phyloP scores from a whole-genome alignment of 2,329 filamentous ascomycete species.

The Pseudogymnoascus sp. region DNA sequence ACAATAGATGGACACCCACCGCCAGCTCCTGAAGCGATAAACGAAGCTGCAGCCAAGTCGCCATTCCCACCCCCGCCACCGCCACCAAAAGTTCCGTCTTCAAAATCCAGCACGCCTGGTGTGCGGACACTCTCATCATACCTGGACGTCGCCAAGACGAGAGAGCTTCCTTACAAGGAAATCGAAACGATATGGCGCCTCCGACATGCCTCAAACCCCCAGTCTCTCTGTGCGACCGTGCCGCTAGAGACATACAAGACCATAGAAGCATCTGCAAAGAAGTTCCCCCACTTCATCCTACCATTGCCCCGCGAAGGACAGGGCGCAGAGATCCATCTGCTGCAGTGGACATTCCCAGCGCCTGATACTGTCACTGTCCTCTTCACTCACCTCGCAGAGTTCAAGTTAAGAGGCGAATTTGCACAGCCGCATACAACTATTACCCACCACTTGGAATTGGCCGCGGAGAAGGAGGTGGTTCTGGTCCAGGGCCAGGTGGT shows the following conservation, averaged over 20 bases:
- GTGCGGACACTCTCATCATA: slow-evolving; percentile 58
- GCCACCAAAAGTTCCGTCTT: slow-evolving; percentile 30
- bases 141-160: slow-evolving; percentile 74
- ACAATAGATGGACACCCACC: slow-evolving; percentile 27
- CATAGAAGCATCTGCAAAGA: slow-evolving; percentile 65
- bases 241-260: slow-evolving; percentile 65
- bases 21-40: slow-evolving; percentile 29
- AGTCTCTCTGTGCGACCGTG: slow-evolving; percentile 78
- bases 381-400: slow-evolving; percentile 91
- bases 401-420: slow-evolving; percentile 83
- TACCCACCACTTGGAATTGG: slow-evolving; percentile 82
- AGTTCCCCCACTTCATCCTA: slow-evolving; percentile 82
- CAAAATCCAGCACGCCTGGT: slow-evolving; percentile 28
- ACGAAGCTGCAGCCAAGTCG: slow-evolving; percentile 29
- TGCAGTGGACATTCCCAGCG: slow-evolving; percentile 91
- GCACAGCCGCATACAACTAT: slow-evolving; percentile 89
- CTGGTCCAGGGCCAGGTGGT: slow-evolving; percentile 79
- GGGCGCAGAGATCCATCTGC: slow-evolving; percentile 88
- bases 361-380: slow-evolving; percentile 66
- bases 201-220: slow-evolving; percentile 65
- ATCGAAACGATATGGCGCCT: slow-evolving; percentile 87
- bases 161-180: slow-evolving; percentile 67
- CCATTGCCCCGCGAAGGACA: slow-evolving; percentile 64
- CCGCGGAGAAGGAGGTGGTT: slow-evolving; percentile 67
- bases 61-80: slow-evolving; percentile 27